Percentiles rank a stretch among this genome's conserved stretches.
Evolutionary conservation across 2,329 filamentous ascomycete species (phyloP).

Genomic region (Diplocarpon mali): DNA sequence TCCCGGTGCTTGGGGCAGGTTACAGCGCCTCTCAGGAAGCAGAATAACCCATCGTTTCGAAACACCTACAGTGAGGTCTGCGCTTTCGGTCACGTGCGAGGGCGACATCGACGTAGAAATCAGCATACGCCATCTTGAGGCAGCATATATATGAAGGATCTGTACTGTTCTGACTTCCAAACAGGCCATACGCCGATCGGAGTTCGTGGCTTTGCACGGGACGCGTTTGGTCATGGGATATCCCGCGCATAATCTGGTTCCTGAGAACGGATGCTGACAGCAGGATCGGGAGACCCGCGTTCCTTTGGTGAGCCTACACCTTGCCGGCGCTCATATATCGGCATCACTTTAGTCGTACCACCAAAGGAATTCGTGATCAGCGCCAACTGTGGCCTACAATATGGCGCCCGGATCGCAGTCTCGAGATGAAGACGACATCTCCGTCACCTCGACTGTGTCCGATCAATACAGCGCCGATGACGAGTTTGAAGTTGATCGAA

Average conservation of each 20-base stretch:
- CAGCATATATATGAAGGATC: too few relatives aligned
- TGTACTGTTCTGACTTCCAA: too few relatives aligned
- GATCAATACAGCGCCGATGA: conserved; percentile 8
- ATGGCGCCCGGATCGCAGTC: conserved; percentile 19
- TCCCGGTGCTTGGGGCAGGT: too few relatives aligned
- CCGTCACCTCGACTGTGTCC: conserved; percentile 39
- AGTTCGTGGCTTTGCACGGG: not conserved
- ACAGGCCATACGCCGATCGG: too few relatives aligned
- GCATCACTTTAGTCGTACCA: not conserved
- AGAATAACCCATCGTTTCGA: too few relatives aligned
- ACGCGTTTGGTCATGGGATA: too few relatives aligned
- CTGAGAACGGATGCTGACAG: not conserved
- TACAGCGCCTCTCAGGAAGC: too few relatives aligned
- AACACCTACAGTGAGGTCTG: too few relatives aligned
- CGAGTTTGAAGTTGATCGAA: conserved; percentile 31
- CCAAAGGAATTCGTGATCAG: not conserved
- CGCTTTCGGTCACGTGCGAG: too few relatives aligned
- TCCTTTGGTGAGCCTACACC: not conserved
- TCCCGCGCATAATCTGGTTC: too few relatives aligned
- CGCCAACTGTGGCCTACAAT: not conserved
- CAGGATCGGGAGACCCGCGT: not conserved
- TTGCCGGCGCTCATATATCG: not conserved
- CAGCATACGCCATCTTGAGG: too few relatives aligned
- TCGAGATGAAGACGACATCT: conserved; percentile 34
- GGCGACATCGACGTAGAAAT: too few relatives aligned